Evolutionary conservation across 768 basidiomycete species (phyloP), one percentile per base, ranked within the genome.

Genomic region (Scleroderma citrinum): DNA sequence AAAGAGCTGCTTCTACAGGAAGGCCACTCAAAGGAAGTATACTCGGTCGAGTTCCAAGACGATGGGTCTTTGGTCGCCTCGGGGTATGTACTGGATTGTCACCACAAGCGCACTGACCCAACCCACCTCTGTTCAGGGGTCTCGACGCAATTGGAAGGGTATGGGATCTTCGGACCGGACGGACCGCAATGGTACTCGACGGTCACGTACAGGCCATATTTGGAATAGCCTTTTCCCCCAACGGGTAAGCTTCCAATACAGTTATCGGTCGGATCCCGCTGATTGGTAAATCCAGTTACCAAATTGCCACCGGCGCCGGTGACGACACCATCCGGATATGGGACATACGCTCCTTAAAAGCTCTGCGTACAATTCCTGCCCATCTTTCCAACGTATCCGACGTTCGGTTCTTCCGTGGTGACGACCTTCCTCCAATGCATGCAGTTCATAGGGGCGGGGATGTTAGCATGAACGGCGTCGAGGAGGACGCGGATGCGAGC

Each of bases 251-350:
- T n/a, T 42, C 13, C 19, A 16, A 14, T 50, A 56, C 44, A 54
- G 24, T 29, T 26, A 20, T 53, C 26, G 16, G 20, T 2, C 5
- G 19, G 26, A 35, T 44, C 24, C 14, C 39, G 11, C 21, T 41
- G 29, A 42, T 24, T 39, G 49, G 40, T 56, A 39, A 41, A 50
- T 54, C 44, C 60, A 97, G 94, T 53, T 94, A 96, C 62, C 95
- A 98, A 76, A 85, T 99, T 43, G 96, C 94, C 26, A 96, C 96
- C 0, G 96, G 95, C 32, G 85, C 93, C 4, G 92, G 90, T 39
- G 96, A 99, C 67, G 96, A 98, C 63, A 96, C 96, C 0, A 87
- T 99, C 60, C 87, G 94, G 42, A 91, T 98, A 75, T 99, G 96
- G 96, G 96, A 99, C 70, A 83, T 98, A 73, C 85, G 96, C 34